phyloP scores from a whole-genome alignment of 306 rosid species.

The Bauhinia variegata region DNA sequence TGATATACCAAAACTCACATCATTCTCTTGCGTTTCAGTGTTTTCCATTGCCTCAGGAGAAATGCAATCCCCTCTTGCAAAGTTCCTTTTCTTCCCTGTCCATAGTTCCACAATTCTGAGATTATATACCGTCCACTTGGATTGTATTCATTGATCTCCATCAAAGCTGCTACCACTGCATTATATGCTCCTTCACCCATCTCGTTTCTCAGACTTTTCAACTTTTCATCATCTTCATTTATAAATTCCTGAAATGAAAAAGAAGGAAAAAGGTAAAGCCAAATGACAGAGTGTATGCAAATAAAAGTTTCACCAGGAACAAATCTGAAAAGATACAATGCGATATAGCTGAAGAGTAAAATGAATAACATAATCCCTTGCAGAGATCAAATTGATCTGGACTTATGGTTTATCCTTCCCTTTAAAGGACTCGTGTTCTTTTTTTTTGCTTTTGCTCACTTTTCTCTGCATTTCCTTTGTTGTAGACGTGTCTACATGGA shows the following conservation, averaged over 20 bases:
- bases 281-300: constrained; percentile 16
- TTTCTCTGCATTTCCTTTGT: too few relatives aligned
- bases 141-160: constrained; percentile 60
- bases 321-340: constrained; percentile 23
- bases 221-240: constrained; percentile 54
- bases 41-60: constrained; percentile 48
- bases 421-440: too few relatives aligned
- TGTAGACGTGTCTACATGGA: too few relatives aligned
- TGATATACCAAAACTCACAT: constrained; percentile 34
- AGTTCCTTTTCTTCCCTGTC: constrained; percentile 49
- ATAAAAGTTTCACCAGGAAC: constrained; percentile 15
- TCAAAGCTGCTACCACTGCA: constrained; percentile 56
- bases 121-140: constrained; percentile 62
- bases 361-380: constrained; percentile 9
- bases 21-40: constrained; percentile 36
- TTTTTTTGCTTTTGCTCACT: too few relatives aligned
- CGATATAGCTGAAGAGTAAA: constrained; percentile 6
- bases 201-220: constrained; percentile 47
- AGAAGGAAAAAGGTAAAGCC: constrained; percentile 17
- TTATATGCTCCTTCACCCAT: constrained; percentile 48
- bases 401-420: not conserved
- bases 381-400: constrained; percentile 3
- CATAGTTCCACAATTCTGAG: constrained; percentile 61
- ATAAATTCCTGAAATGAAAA: constrained; percentile 62
- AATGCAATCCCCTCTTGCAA: constrained; percentile 48